Evolutionary conservation across 805 yeast species (phyloP).

Genomic region (Saturnispora kantuleensis): DNA sequence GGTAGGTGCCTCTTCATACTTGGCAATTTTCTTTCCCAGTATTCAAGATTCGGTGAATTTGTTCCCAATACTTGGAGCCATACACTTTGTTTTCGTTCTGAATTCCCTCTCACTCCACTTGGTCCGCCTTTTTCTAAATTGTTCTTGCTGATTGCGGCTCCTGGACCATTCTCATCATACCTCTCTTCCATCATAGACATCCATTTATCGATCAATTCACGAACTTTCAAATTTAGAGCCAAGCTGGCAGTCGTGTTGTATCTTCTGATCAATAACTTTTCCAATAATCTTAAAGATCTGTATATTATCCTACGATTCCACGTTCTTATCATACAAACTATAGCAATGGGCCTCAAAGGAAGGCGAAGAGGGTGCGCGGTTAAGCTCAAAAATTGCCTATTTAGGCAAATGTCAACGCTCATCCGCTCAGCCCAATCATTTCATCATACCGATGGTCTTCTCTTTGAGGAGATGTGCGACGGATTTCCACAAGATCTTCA

Average conservation of each 20-base stretch:
- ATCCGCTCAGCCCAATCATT: background rate
- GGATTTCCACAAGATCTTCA: constrained; percentile 52
- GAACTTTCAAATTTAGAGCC: background rate
- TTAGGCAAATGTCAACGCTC: too few species aligned
- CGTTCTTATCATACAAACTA: background rate
- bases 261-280: background rate
- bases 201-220: background rate
- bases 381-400: too few species aligned
- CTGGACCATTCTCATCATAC: too few species aligned
- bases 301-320: background rate
- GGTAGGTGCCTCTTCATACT: too few species aligned
- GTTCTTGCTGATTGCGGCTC: too few species aligned
- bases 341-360: background rate
- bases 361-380: too few species aligned
- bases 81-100: too few species aligned
- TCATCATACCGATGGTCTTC: constrained; percentile 9
- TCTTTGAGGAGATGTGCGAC: constrained; percentile 52
- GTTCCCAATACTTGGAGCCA: too few species aligned
- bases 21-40: too few species aligned
- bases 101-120: too few species aligned
- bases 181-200: background rate
- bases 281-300: background rate
- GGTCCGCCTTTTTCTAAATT: too few species aligned
- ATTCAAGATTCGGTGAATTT: too few species aligned
- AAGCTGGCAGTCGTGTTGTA: constrained; percentile 4